Base-by-base conservation (phyloP, 805 yeast species). In the Maudiozyma bulderi region DNA sequence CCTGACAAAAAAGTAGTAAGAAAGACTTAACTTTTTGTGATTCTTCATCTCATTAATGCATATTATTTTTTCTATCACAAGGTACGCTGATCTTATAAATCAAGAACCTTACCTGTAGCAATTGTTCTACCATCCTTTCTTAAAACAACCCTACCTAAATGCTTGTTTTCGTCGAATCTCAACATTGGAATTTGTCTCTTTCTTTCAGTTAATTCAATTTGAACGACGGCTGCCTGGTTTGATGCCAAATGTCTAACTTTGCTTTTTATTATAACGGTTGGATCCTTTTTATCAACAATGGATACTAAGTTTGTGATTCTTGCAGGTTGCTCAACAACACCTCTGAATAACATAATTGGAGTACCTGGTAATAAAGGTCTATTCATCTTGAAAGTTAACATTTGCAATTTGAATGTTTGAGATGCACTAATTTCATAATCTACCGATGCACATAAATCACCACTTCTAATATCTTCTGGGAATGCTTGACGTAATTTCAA, bases 91-190 rank as follows among this genome's bases (percentile, higher is more conserved):
- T 20, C 26, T 28, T 46, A 34, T 1, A 44, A 55, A 73, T 87
- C 86, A 53, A 95, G 84, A 60, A 91, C 86, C 68, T 86, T 85
- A 68, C 99, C 99, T 64, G 93, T 91, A 53, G 98, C 99, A 69
- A 93, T 88, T 44, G 99, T 91, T 59, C 81, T 82, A 60, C 98
- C 99, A 71, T 93, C 98, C 71, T 93, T 98, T 76, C 99, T 88
- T 66, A 93, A 77, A 20, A 98, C 89, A 67, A 93, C 87, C 71
- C 98, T 83, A 58, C 98, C 97, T 58, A 93, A 75, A 69, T 89
- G 97, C 55, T 89, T 96, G 65, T 88, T 86, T 62, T 86, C 87
- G 52, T 73, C 80, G 62, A 81, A 87, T 39, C 89, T 82, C 70
- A 93, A 95, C 47, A 91, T 80, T 68, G 98, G 93, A 43, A 93